phyloP scores from a whole-genome alignment of 352 stramenopile genomes.

The Phytopythium aichiense region DNA sequence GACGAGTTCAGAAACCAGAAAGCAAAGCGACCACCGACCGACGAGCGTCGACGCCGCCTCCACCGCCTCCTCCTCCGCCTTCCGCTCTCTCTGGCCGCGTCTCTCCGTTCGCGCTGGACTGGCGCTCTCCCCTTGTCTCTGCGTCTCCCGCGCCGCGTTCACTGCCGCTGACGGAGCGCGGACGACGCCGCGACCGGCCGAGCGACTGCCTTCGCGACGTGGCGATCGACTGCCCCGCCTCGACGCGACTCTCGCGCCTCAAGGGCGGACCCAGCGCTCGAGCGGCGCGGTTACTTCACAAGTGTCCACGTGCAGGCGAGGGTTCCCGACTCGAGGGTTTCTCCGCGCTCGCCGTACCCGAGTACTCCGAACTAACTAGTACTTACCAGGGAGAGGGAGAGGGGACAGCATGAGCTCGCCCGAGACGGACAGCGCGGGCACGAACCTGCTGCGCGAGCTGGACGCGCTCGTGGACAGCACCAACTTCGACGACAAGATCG shows the following conservation, averaged over 20 bases:
- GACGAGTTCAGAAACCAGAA: conserved; percentile 9
- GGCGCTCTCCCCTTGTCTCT: not conserved
- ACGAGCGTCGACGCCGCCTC: not conserved
- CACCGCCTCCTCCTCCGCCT: not conserved
- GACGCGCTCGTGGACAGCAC: conserved; percentile 69
- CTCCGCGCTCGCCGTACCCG: not conserved
- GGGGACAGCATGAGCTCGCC: conserved; percentile 44
- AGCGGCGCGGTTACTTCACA: not conserved
- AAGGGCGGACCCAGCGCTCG: not conserved
- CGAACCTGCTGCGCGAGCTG: conserved; percentile 47
- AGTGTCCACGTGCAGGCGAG: not conserved
- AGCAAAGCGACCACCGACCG: not conserved
- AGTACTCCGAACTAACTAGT: too few species aligned
- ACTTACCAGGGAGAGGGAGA: not conserved
- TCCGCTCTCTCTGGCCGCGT: not conserved
- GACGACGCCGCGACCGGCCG: not conserved
- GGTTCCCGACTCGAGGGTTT: not conserved
- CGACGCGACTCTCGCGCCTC: not conserved
- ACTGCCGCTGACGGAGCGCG: not conserved
- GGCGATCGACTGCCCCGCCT: not conserved
- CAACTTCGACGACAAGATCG: conserved; percentile 85
- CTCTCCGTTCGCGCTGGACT: conserved; percentile 1
- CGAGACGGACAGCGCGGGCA: conserved; percentile 26
- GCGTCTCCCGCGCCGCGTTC: not conserved
- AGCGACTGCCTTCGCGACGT: conserved; percentile 1